Base-by-base conservation (phyloP, 495 filamentous ascomycete genomes). In the Astrocystis sublimbata region DNA sequence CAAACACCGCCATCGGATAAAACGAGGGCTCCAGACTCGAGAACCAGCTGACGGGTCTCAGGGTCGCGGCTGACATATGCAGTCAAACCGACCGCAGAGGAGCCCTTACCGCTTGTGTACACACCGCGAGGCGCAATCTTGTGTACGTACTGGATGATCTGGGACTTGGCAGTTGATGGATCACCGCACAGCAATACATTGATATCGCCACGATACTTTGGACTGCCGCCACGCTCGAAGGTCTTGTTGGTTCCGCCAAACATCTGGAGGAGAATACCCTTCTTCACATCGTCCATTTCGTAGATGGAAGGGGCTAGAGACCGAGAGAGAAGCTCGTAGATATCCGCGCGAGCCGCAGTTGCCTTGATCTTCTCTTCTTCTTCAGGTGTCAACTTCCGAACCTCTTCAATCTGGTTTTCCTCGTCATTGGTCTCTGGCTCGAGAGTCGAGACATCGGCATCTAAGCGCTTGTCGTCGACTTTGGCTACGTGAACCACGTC, bases 171-270 rank as follows among this genome's bases (percentile, higher is more conserved):
- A 0, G 94, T 98, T 2, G 94, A 97, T 2, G 94, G 94, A 67
- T 98, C 94, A 80, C 94, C 94, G 63, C 96, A 97, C 23, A 98
- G 85, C 38, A 98, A 86, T 26, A 98, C 85, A 73, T 98, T 98
- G 76, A 98, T 97, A 73, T 98, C 94, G 47, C 94, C 94, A 75
- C 94, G 86, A 72, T 98, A 98, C 62, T 88, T 92, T 9, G 94
- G 94, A 68, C 89, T 96, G 59, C 92, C 94, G 49, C 94, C 94
- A 74, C 97, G 96, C 66, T 97, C 88, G 73, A 98, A 98, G 0
- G 89, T 88, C 75, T 98, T 98, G 78, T 98, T 98, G n/a, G 94
- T 97, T 26, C 94, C 94, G 15, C 94, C 96, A 70, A 98, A 98
- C 47, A 98, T 82, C 68, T 98, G 94, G 3, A 98, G 86, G 10